Base-by-base conservation (phyloP, 768 basidiomycete species). In the Lepiota venenata region DNA sequence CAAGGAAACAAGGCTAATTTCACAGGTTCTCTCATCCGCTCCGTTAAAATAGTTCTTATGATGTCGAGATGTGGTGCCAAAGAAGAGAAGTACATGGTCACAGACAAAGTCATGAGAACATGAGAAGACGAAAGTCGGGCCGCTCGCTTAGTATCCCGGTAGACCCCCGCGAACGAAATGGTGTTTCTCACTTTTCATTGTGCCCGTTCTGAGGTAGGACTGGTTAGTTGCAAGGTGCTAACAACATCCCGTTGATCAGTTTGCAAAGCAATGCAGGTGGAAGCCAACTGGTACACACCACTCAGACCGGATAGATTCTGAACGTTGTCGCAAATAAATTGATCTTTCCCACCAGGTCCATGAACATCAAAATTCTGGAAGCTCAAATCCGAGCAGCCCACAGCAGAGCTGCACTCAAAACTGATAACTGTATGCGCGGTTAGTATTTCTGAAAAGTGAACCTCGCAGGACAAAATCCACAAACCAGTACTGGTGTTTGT, bases 371-470 rank as follows among this genome's bases (percentile, higher is more conserved):
- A 77, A 41, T 71, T 63, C 4, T 62, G 41, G 60, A 81, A 82
- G 0, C 61, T 60, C 20, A 81, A 72, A 45, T 74, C 64, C 11
- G 69, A 65, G 56, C 81, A 81, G n/a, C 73, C 74, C 27, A 65
- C 78, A 0, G 72, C 75, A 0, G 75, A 56, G 58, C 77, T 80
- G 64, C 81, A 82, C 57, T 76, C 74, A 27, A 83, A 67, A 56
- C 78, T 74, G 21, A 81, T 71, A 40, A 80, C 79, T 79, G 58
- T 32, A 15, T 11, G 3, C 15, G 50, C 27, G 32, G 51, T 37
- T 12, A 59, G 8, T 20, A 27, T 29, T n/a, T 10, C 4, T 32
- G 14, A 27, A 21, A 20, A 15, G 8, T 16, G 36, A 32, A 21
- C 6, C 8, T 32, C 8, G 2, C 32, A 32, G 22, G 16, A 25